Conservation (phyloP, 257 asterid species). For the Solanum piurae region DNA sequence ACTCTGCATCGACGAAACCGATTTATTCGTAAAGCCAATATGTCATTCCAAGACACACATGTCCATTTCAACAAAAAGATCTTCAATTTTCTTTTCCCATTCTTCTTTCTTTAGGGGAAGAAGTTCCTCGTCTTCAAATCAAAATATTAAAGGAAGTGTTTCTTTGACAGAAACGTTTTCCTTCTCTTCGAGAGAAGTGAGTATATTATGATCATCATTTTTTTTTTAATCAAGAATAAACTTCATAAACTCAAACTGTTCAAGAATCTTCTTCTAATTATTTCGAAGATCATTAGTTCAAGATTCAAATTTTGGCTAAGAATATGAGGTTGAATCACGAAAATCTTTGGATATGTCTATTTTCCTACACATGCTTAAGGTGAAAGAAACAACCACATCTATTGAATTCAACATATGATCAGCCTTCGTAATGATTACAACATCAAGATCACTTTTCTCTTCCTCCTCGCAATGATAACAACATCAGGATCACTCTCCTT, state of each 20-base stretch:
- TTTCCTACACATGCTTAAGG: neutral
- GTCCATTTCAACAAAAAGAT: conserved; percentile 36
- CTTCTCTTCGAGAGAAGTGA: neutral
- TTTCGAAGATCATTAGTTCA: neutral
- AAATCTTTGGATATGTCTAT: neutral
- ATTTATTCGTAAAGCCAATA: conserved; percentile 2
- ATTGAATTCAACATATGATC: neutral
- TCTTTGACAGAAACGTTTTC: neutral
- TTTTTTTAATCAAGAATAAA: conserved; percentile 17
- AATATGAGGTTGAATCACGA: neutral
- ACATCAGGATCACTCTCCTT: too few species aligned
- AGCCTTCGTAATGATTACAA: neutral
- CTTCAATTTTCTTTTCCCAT: conserved; percentile 31
- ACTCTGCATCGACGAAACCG: neutral
- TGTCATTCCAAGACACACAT: conserved; percentile 20
- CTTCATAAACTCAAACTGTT: neutral
- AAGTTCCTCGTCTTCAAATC: conserved; percentile 31
- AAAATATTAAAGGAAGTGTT: conserved; percentile 38
- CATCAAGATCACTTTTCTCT: neutral
- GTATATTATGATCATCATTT: conserved; percentile 6
- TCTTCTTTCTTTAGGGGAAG: conserved; percentile 24
- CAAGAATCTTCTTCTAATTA: neutral
- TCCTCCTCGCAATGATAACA: too few species aligned
- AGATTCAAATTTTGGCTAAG: neutral
- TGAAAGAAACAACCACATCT: neutral